phyloP scores from a whole-genome alignment of 78 protist species.

The Tieghemostelium lacteum region DNA sequence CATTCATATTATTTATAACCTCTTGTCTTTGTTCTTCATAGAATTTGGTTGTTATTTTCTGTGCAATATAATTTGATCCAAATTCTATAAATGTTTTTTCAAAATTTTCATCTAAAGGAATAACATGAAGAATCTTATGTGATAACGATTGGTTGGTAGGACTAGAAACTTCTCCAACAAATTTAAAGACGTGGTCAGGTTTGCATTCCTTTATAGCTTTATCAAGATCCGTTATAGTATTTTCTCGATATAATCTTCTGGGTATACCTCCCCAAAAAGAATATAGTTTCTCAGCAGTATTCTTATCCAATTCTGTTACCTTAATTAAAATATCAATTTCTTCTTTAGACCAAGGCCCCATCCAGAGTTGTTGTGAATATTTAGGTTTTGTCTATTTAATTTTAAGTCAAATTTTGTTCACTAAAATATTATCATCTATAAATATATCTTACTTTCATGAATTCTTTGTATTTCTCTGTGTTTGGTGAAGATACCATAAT shows the following conservation, averaged over 20 bases:
- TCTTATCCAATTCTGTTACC: background rate
- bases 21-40: background rate
- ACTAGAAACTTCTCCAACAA: background rate
- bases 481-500: background rate
- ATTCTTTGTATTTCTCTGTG: background rate
- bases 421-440: too few species aligned
- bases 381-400: background rate
- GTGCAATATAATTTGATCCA: background rate
- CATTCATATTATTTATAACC: background rate
- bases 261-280: background rate
- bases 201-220: background rate
- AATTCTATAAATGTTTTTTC: background rate
- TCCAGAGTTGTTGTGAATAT: background rate
- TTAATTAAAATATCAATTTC: too few species aligned
- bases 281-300: background rate
- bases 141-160: background rate
- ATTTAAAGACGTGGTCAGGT: background rate
- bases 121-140: background rate
- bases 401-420: background rate
- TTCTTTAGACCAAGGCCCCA: background rate
- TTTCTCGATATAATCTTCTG: background rate
- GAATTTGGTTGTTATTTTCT: background rate
- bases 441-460: background rate
- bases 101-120: background rate
- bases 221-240: background rate